Evolutionary conservation across 139 green algal genomes (phyloP), one percentile per base, ranked within the genome.

Genomic region (Chlamydomonas incerta): DNA sequence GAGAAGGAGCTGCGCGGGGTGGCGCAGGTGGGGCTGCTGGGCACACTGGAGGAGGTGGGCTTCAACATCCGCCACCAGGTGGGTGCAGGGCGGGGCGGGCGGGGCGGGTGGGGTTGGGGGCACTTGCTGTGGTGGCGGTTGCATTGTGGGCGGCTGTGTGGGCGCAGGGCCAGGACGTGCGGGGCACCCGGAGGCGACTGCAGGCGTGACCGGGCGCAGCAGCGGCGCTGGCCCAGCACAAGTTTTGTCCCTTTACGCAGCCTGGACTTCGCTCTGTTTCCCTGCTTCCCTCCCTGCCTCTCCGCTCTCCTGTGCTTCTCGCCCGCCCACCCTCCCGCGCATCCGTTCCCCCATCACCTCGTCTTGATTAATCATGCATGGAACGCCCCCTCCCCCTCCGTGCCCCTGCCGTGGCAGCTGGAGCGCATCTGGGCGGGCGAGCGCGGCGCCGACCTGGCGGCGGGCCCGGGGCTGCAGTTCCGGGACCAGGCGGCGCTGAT

Each of bases 1-100:
- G 80, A 89, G 28, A 88, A 84, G 70, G 74, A 88, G 74, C 68
- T 88, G 26, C 72, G 74, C n/a, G 87, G 87, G 3, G 80, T 90
- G 29, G 87, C 87, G 0, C 71, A 67, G 35, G 58, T 90, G 50
- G 86, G 85, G 15, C 72, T 92, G 75, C 82, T 92, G 81, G 89
- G 89, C 18, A 92, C 89, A 1, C 58, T 92, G 69, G 89, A 92
- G 71, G 89, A 92, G 66, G 89, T 92, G 37, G 89, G 89, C 60
- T 92, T 92, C 81, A 85, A 90, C 70, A 90, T 92, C 55, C 63
- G 66, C 29, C 29, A 35, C 18, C 81, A 90, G 57, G 87, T 91
- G 24, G 3, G 24, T 66, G 60, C 24, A 10, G 55, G 8, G 55
- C 20, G 20, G 55, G 8, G 21, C 20, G 55, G 11, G 55, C 55